Conservation (phyloP, 139 green algal species). For the Diplosphaera chodatii region DNA sequence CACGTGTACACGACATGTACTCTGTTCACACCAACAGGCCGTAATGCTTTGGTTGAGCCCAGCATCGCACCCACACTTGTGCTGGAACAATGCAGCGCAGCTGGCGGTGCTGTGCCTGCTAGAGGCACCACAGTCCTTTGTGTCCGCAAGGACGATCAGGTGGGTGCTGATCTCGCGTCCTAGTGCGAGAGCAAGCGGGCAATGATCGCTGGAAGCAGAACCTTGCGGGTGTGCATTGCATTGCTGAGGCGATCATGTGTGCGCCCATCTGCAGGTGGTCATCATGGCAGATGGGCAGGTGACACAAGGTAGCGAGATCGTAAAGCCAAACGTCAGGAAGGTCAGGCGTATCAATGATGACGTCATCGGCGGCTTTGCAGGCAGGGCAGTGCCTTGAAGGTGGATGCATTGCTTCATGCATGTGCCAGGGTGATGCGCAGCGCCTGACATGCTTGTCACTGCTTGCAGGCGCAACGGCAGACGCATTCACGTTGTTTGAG, state of each 20-base stretch:
- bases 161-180: background rate
- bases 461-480: conserved; percentile 68
- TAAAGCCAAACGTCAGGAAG: conserved; percentile 89
- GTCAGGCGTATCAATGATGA: conserved; percentile 53
- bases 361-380: conserved; percentile 75
- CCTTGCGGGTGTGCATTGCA: background rate
- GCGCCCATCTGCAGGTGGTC: conserved; percentile 48
- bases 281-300: conserved; percentile 86
- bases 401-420: no score
- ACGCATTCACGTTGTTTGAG: conserved; percentile 88
- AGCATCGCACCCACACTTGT: no score
- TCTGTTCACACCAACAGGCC: no score
- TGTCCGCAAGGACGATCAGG: conserved; percentile 67
- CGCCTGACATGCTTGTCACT: no score
- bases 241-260: background rate
- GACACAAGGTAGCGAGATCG: conserved; percentile 60
- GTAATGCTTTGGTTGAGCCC: no score
- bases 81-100: background rate
- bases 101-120: background rate
- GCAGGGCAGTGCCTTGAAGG: no score
- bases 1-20: no score
- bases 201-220: no score
- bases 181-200: background rate
- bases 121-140: conserved; percentile 71
- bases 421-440: no score